Percentiles rank a stretch among this genome's conserved stretches.
Evolutionary conservation across 78 protist genomes (phyloP).

Genomic region (Protostelium mycophagum): DNA sequence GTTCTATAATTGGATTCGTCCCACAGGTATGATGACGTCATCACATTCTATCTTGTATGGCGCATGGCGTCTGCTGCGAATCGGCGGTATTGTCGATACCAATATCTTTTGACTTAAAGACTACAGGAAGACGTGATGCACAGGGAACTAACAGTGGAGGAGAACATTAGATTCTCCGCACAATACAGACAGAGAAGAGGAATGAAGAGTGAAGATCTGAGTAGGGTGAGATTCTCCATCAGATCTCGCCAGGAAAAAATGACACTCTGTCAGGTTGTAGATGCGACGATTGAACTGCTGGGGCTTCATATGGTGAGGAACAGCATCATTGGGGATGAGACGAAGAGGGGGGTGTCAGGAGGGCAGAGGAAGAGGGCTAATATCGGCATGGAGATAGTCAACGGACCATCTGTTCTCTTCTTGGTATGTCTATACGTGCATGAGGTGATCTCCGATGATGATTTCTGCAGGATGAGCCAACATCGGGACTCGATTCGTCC

Average conservation of each 20-base stretch:
- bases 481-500: conserved; percentile 58
- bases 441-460: no score
- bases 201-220: background rate
- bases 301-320: background rate
- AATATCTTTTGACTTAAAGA: background rate
- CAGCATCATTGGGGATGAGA: conserved; percentile 38
- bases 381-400: conserved; percentile 59
- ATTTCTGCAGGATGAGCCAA: conserved; percentile 46
- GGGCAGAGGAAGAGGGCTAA: conserved; percentile 67
- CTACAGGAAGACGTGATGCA: background rate
- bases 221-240: background rate
- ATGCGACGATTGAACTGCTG: background rate
- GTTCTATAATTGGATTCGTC: background rate
- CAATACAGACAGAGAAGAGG: background rate
- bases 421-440: background rate
- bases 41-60: no score
- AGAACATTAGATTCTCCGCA: background rate
- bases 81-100: no score
- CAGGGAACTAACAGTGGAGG: background rate
- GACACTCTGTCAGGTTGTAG: background rate
- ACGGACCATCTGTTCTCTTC: background rate
- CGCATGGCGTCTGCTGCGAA: no score
- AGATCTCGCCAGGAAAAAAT: background rate
- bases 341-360: conserved; percentile 56
- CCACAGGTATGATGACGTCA: background rate